Conservation (phyloP, 257 asterid species). For the Orobanche coerulescens region DNA sequence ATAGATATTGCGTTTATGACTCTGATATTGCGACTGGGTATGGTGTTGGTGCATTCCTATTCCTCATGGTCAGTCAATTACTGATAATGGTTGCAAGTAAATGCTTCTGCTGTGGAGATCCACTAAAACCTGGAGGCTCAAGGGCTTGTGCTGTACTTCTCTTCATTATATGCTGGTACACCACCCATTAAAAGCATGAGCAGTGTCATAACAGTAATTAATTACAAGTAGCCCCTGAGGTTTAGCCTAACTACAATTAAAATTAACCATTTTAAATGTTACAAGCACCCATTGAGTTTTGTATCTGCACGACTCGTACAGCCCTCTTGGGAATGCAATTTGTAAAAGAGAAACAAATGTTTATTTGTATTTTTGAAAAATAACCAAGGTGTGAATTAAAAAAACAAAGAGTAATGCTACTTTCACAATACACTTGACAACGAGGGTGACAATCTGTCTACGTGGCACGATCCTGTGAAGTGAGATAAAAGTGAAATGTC, state of each 20-base stretch:
- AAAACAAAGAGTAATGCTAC: too few species aligned
- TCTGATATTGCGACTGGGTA: constrained; percentile 82
- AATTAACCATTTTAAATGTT: neutral
- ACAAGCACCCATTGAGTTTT: too few species aligned
- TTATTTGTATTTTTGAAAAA: neutral
- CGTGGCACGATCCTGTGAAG: too few species aligned
- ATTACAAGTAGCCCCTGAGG: neutral
- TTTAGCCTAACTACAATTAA: neutral
- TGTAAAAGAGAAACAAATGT: too few species aligned
- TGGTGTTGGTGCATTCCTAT: constrained; percentile 79
- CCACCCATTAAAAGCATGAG: neutral
- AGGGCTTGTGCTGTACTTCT: constrained; percentile 83
- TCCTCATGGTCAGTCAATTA: constrained; percentile 68
- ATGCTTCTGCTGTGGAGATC: constrained; percentile 85
- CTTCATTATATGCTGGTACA: constrained; percentile 80
- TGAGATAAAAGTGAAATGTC: too few species aligned
- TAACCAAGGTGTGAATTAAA: too few species aligned
- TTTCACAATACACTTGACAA: too few species aligned
- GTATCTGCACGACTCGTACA: too few species aligned
- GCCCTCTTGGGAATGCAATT: too few species aligned
- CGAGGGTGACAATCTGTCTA: too few species aligned
- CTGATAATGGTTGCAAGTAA: constrained; percentile 65
- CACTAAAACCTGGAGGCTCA: constrained; percentile 85
- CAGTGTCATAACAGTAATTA: neutral
- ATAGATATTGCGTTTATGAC: constrained; percentile 54